Base-by-base conservation (phyloP, 2,329 filamentous ascomycete species). In the Penicillium brevicompactum region DNA sequence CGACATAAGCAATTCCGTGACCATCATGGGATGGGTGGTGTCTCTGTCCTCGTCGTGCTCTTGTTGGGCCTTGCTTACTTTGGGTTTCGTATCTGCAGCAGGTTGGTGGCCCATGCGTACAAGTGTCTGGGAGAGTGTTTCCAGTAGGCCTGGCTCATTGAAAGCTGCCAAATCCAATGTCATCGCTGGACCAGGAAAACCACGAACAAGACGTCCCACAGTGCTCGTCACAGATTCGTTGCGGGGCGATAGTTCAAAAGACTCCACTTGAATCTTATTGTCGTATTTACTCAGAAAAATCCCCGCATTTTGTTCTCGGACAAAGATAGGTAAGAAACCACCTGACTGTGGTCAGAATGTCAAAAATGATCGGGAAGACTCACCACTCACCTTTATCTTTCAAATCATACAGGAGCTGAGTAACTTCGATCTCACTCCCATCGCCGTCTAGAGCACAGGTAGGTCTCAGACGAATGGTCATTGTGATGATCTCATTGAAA, bases 281-380 rank as follows among this genome's bases (percentile, higher is more conserved):
- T 55, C 49, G 2, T 30, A 30, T n/a, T 49, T 69, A 2, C 71
- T 70, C 22, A 82, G 60, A 2, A 83, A 53, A 0, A 83, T 50
- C 0, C 71, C 78, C 1, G 79, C 76, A 61, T 83, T 84, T 55
- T 83, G 80, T 1, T 63, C 68, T 21, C 66, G 67, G 34, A 82
- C 68, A 46, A 80, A 69, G 4, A 82, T 60, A 0, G 74, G 71
- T 5, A 80, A 47, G 4, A 67, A 16, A 21, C 58, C 53, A 16
- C 58, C 59, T 66, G 30, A 31, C 30, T 31, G 30, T 31, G 30
- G 30, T 31, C 30, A 31, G 30, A 31, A 31, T 31, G 30, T 31
- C 30, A 31, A 31, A n/a, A 31, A 31, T 31, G 30, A 31, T 31
- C 3, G 30, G 30, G 3, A 31, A 31, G 30, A 31, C 30, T 31